These are phyloP conservation scores for Hepatocystis sp. DNA, from an alignment of 169 alveolate genomes.

Conservation along the genomic window DNA sequence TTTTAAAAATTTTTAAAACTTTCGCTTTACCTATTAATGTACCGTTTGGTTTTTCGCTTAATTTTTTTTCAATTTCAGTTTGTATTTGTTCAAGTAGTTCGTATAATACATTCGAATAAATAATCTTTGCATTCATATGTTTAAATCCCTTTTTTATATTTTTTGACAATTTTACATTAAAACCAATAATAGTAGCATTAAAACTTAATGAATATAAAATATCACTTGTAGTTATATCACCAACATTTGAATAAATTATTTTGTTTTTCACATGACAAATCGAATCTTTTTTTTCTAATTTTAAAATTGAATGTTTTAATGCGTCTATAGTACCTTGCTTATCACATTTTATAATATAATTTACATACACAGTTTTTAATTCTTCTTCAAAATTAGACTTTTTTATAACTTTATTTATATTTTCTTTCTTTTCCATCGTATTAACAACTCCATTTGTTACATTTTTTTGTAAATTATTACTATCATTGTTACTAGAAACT, in stretches of 20 bases:
- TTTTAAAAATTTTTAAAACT: slow-evolving; percentile 49
- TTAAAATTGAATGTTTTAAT: slow-evolving; percentile 22
- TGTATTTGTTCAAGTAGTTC: slow-evolving; percentile 19
- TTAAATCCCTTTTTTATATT: slow-evolving; percentile 7
- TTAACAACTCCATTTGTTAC: no score
- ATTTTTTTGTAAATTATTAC: no score
- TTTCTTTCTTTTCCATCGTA: no score
- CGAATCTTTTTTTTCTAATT: slow-evolving; percentile 22
- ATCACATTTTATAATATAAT: slow-evolving; percentile 47
- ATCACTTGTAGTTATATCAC: slow-evolving; percentile 57
- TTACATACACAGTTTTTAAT: slow-evolving; percentile 16
- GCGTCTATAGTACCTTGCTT: slow-evolving; percentile 66
- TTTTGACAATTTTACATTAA: slow-evolving; percentile 38
- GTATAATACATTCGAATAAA: slow-evolving; percentile 50
- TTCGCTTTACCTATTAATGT: slow-evolving; percentile 21
- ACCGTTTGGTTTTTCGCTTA: slow-evolving; percentile 57
- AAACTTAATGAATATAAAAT: slow-evolving; percentile 45
- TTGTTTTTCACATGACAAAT: slow-evolving; percentile 30
- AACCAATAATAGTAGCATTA: slow-evolving; percentile 44
- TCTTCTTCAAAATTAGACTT: no score
- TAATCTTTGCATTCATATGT: neutral
- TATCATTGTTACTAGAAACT: no score
- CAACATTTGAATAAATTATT: slow-evolving; percentile 51
- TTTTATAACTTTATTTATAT: no score
- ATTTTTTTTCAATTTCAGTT: slow-evolving; percentile 24